Evolutionary conservation across 352 stramenopile species (phyloP).

Genomic region (Thalassiosira hispida): DNA sequence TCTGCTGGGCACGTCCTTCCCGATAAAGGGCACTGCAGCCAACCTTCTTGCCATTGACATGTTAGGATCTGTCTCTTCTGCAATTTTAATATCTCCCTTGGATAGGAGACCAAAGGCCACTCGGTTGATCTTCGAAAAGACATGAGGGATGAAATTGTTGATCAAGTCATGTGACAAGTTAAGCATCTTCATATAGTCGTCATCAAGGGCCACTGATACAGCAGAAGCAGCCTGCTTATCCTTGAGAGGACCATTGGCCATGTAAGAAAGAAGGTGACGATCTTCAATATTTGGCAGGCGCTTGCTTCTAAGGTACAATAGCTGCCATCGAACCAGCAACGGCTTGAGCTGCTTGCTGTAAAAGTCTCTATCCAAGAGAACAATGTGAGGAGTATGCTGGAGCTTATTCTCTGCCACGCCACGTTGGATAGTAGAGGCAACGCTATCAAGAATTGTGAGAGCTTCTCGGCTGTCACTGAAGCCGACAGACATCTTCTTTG

Average conservation of each 20-base stretch:
- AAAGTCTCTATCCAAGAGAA: slow-evolving; percentile 95
- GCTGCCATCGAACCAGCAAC: slow-evolving; percentile 91
- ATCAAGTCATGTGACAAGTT: slow-evolving; percentile 98
- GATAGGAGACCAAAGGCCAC: slow-evolving; percentile 97
- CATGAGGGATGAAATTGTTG: slow-evolving; percentile 96
- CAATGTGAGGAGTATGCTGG: slow-evolving; percentile 96
- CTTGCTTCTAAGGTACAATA: slow-evolving; percentile 93
- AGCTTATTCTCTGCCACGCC: slow-evolving; percentile 93
- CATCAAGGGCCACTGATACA: slow-evolving; percentile 83
- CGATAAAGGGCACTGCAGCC: slow-evolving; percentile 98
- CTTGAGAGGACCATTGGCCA: slow-evolving; percentile 86
- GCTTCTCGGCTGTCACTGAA: slow-evolving; percentile 89
- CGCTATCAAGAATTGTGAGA: slow-evolving; percentile 88
- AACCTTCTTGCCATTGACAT: slow-evolving; percentile 94
- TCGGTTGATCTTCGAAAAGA: slow-evolving; percentile 98
- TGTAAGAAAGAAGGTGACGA: slow-evolving; percentile 86
- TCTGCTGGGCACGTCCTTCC: slow-evolving; percentile 98
- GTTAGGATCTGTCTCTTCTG: slow-evolving; percentile 87
- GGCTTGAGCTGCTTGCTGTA: slow-evolving; percentile 94
- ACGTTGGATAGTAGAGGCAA: slow-evolving; percentile 86
- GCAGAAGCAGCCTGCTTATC: slow-evolving; percentile 85
- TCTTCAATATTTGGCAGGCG: slow-evolving; percentile 90
- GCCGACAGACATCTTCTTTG: slow-evolving; percentile 88
- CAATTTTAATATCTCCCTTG: slow-evolving; percentile 85
- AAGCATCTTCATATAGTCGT: slow-evolving; percentile 96